Evolutionary conservation across 1,284 basidiomycete genomes (phyloP), one percentile per base, ranked within the genome.

Genomic region (Rhodotorula mucilaginosa): DNA sequence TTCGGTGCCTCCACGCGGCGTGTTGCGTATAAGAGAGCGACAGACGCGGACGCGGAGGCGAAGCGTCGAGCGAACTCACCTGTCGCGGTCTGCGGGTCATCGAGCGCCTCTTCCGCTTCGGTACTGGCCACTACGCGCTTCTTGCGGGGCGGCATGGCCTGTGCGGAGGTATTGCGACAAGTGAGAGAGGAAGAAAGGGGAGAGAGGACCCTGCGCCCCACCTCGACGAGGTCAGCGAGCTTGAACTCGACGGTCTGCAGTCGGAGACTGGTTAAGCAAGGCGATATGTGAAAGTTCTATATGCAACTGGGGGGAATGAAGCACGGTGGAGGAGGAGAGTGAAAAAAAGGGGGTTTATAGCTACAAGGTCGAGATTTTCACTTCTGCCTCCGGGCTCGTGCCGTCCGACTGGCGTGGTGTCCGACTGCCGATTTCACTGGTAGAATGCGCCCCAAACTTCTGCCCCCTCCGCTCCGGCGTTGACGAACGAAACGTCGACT

Each of bases 371-470:
- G 49, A 51, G 10, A 51, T 3, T 21, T 12, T 15, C 21, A 34
- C 34, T 34, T 34, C n/a, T 51, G 49, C 49, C 39, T 44, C 39
- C 12, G 39, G 10, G 39, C 39, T 44, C 39, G 12, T 44, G 39
- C 8, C 39, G 39, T 44, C 39, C 39, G 39, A 44, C 39, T 44
- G 26, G 26, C 12, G 46, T 10, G 12, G 12, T 47, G 13, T 18
- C n/a, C 10, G 19, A 46, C 13, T 56, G 56, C 62, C 62, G 44
- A 6, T 5, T 10, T 6, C 29, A 68, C 71, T 77, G 71, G 68
- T 73, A 77, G 64, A 77, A 75, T 29, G 73, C 68, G 21, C 75
- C 75, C 69, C 74, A 77, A 1, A 77, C 39, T 58, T 26, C 58
- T 8, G 26, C 61, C 64, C 26, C 58, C 57, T 52, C 39, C 59